Evolutionary conservation across 345 rosid species (phyloP), one percentile per base, ranked within the genome.

Genomic region (Streptanthus diversifolius): DNA sequence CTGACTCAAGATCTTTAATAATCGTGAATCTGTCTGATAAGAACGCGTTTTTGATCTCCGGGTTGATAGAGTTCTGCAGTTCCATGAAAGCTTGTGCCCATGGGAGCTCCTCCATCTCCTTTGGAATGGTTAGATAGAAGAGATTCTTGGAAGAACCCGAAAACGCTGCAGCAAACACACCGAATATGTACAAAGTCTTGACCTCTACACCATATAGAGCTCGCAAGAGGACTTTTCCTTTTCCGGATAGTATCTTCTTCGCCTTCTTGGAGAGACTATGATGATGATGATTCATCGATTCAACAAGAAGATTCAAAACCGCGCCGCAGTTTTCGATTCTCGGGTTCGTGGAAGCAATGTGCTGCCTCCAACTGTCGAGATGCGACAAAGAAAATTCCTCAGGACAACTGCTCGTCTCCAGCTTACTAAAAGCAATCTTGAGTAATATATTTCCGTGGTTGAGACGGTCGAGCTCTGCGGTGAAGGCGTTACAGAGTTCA

Each of bases 171-270:
- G 88, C 82, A 35, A 89, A 84, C 39, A 87, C 81, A 14, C 90
- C 59, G 43, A 88, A 84, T 29, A 91, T 67, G 68, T 89, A 89
- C 24, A 87, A 43, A 51, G 95, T 91, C 68, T 80, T 80, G 71
- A 86, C 91, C 80, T 86, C 85, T 55, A 83, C 96, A 14, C 96
- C 96, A 45, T 82, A 85, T 85, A 93, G 69, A n/a, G 92, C 92
- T 14, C 82, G 85, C 85, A 89, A 77, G 80, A 93, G 80, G 1
- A 91, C 90, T 77, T 86, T 84, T 41, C 84, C 93, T 64, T 89
- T 84, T 6, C 76, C 77, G 21, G 92, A 89, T 69, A 82, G 85
- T 17, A 84, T 89, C 18, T 85, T 90, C 84, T 89, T 89, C 1
- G 84, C 88, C 73, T 70, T 70, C 68, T 74, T 67, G 27, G 68